Evolutionary conservation across 108 stramenopile genomes (phyloP).

Genomic region (Nitzschia sp.): DNA sequence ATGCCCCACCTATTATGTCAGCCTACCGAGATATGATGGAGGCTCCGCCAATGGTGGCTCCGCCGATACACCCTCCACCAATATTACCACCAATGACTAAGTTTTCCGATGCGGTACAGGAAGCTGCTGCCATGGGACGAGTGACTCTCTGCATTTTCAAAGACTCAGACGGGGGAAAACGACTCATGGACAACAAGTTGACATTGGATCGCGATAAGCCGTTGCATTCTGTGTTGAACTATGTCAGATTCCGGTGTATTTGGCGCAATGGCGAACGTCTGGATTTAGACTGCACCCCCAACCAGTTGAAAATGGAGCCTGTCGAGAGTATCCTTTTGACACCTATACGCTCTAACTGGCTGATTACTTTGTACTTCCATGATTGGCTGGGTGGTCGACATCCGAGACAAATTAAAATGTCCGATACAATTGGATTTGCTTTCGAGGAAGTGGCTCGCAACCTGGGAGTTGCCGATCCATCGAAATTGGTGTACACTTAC

Average conservation of each 20-base stretch:
- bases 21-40: neutral
- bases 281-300: slow-evolving; percentile 2
- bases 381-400: neutral
- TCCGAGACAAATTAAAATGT: neutral
- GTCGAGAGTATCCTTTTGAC: slow-evolving; percentile 3
- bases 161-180: neutral
- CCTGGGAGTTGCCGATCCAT: slow-evolving; percentile 1
- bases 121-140: neutral
- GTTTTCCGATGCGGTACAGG: no score
- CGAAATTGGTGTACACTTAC: neutral
- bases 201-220: slow-evolving; percentile 1
- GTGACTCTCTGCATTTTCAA: slow-evolving; percentile 13
- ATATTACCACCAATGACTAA: no score
- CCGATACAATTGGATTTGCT: neutral
- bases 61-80: no score
- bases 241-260: slow-evolving; percentile 1
- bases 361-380: neutral
- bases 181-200: slow-evolving; percentile 11
- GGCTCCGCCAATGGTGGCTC: no score
- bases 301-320: neutral
- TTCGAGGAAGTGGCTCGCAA: neutral
- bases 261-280: slow-evolving; percentile 1
- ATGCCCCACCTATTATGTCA: neutral
- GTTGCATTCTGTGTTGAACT: slow-evolving; percentile 2
- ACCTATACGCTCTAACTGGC: neutral